A percentile compares a stretch with the other conserved stretches of the same genome.
phyloP scores from a whole-genome alignment of 192 early-diverging fungal species.

The Coemansia sp. region DNA sequence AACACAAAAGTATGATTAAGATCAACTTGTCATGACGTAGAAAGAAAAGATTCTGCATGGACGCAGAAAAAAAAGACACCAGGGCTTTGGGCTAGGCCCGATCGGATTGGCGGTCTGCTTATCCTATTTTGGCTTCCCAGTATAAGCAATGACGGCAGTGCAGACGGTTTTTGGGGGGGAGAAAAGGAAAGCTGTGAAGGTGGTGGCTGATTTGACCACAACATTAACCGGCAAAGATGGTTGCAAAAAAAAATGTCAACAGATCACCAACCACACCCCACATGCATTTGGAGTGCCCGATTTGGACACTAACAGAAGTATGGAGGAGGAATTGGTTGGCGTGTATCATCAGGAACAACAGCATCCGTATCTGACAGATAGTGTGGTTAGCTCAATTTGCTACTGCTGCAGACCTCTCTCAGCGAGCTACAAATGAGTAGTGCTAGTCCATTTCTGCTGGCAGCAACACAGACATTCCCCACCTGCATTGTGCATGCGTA shows the following conservation, averaged over 20 bases:
- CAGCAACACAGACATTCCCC: too few species aligned
- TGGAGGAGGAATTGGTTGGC: background rate
- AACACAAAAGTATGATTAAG: background rate
- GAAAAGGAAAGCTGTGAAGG: background rate
- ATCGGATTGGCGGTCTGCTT: background rate
- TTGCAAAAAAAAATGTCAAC: conserved; percentile 26
- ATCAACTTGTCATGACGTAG: background rate
- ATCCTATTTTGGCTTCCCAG: background rate
- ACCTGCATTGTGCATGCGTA: too few species aligned
- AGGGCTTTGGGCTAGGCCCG: background rate
- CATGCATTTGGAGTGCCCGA: conserved; percentile 11
- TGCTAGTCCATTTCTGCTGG: too few species aligned
- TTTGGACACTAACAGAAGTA: background rate
- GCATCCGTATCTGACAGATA: background rate
- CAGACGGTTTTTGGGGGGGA: background rate
- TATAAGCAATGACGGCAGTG: background rate
- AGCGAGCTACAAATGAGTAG: too few species aligned
- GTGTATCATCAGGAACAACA: background rate
- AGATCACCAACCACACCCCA: conserved; percentile 14
- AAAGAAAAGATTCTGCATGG: background rate
- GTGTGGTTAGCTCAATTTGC: background rate
- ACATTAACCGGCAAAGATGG: background rate
- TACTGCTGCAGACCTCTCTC: too few species aligned
- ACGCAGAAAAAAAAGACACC: background rate
- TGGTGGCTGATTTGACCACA: background rate